phyloP scores from a whole-genome alignment of 805 yeast species.

The Blastobotrys attinorum region DNA sequence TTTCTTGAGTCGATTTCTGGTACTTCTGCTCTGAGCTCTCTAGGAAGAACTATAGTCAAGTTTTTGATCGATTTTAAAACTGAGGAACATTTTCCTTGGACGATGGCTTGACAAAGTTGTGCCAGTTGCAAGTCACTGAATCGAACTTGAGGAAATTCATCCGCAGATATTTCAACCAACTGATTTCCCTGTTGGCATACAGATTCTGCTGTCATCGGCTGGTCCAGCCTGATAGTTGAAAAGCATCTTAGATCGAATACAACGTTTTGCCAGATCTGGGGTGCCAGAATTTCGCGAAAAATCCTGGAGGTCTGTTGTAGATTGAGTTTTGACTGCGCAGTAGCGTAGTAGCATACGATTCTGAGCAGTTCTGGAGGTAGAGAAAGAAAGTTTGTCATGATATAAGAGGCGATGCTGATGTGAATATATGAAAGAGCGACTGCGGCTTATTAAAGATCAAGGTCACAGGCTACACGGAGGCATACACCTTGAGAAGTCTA shows the following conservation, averaged over 20 bases:
- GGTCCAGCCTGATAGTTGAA: neutral
- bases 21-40: neutral
- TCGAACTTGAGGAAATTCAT: neutral
- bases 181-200: neutral
- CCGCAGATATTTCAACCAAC: neutral
- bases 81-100: neutral
- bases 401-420: too few relatives aligned
- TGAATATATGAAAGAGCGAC: too few relatives aligned
- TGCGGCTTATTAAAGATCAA: too few relatives aligned
- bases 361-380: neutral
- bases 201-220: neutral
- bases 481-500: too few relatives aligned
- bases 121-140: neutral
- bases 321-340: neutral
- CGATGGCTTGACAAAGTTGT: neutral
- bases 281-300: neutral
- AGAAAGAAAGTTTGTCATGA: neutral
- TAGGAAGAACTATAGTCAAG: neutral
- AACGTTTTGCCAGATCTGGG: neutral
- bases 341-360: neutral
- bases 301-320: neutral
- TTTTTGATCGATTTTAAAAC: neutral
- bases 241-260: neutral
- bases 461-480: too few relatives aligned
- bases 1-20: neutral